Evolutionary conservation across 176 grass and related monocot species (phyloP).

Genomic region (Tuctoria greenei): DNA sequence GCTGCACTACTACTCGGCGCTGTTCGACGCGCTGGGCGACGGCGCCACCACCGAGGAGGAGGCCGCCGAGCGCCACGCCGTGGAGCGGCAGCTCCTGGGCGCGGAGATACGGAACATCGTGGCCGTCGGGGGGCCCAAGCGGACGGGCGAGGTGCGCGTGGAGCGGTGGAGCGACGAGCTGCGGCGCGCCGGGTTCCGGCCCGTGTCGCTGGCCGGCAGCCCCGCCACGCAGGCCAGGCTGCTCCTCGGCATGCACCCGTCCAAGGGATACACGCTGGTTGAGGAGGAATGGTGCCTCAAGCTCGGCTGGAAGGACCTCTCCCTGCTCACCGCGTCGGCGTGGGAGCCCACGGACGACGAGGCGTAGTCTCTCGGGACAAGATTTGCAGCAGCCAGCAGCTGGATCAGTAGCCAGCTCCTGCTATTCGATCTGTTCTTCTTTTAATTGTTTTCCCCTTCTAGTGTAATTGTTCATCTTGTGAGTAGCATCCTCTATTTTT

Average conservation of each 20-base stretch:
- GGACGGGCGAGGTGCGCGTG: constrained; percentile 74
- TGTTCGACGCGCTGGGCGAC: constrained; percentile 87
- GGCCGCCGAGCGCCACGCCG: constrained; percentile 52
- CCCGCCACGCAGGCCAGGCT: constrained; percentile 76
- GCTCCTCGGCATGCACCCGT: constrained; percentile 82
- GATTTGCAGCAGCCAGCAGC: not conserved
- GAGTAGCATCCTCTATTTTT: not conserved
- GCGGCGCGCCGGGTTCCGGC: constrained; percentile 55
- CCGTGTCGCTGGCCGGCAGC: constrained; percentile 68
- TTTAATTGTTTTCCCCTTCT: not conserved
- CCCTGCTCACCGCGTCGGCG: constrained; percentile 83
- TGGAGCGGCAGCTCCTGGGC: constrained; percentile 78
- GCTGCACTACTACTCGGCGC: constrained; percentile 92
- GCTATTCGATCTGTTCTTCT: not conserved
- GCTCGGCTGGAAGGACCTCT: constrained; percentile 94
- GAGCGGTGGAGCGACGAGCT: constrained; percentile 85
- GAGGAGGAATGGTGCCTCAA: constrained; percentile 74
- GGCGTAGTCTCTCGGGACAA: constrained; percentile 1
- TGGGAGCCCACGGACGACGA: constrained; percentile 44
- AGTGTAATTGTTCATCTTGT: not conserved
- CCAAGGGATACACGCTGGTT: constrained; percentile 87
- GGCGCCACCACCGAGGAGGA: constrained; percentile 41
- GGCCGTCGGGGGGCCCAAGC: constrained; percentile 72
- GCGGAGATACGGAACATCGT: constrained; percentile 95
- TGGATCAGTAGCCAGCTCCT: not conserved